Base-by-base conservation (phyloP, 192 early-diverging fungal genomes). In the Coemansia sp. region DNA sequence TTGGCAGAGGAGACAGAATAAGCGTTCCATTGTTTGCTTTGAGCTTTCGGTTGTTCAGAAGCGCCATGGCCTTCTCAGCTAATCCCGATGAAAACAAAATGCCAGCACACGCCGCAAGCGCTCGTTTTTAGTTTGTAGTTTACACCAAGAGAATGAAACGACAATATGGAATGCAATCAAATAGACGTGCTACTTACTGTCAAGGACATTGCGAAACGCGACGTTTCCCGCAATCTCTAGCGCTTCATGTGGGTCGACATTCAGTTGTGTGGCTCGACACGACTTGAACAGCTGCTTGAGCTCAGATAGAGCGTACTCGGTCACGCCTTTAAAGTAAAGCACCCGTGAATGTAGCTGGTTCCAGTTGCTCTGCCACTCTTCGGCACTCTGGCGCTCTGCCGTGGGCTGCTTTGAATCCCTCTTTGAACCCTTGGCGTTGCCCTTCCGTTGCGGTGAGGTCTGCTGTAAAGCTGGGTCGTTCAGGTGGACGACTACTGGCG, bases 41-140 rank as follows among this genome's bases (percentile, higher is more conserved):
- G 27, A 79, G 62, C 49, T 24, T 29, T 29, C 42, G 29, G 25
- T 63, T 73, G 66, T 79, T 79, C 21, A 79, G 51, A 19, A 71
- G 32, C 10, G 59, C 76, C 61, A 79, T 69, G 14, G 76, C 76
- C 63, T 68, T 72, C 62, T 79, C 76, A 29, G 76, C 76, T 79
- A 79, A 54, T 68, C 25, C 18, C 23, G 55, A 45, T 62, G 22
- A 33, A 57, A 29, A 42, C 47, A 38, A 35, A 35, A 35, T 35
- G 16, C 33, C 10, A 9, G 33, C n/a, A n/a, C n/a, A 35, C 33
- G 33, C 33, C 33, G 33, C 33, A 35, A 35, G 33, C 33, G 8
- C 33, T 35, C n/a, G n/a, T n/a, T n/a, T n/a, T n/a, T n/a, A n/a
- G 33, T 35, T 35, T 35, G 10, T 35, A 35, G 33, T 35, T 14